phyloP scores from a whole-genome alignment of 164 flowering plant genomes.

The Umbilicus rupestris region DNA sequence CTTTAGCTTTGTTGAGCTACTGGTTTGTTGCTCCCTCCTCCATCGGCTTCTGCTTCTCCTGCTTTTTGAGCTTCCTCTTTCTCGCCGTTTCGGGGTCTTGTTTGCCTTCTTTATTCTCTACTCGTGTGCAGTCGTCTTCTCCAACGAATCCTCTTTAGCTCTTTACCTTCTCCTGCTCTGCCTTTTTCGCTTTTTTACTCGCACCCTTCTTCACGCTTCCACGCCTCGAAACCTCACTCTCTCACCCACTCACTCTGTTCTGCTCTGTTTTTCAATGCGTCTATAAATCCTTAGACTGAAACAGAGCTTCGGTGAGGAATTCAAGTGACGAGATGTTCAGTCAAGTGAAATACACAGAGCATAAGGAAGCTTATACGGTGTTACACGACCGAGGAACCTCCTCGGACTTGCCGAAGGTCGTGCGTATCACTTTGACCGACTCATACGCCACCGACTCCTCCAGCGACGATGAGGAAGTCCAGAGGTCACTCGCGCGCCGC shows the following conservation, averaged over 20 bases:
- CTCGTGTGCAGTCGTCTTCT: slow-evolving; percentile 1
- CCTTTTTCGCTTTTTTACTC: background rate
- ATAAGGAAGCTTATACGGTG: slow-evolving; percentile 22
- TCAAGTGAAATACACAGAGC: slow-evolving; percentile 38
- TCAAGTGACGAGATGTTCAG: slow-evolving; percentile 17
- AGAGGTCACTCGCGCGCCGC: slow-evolving; percentile 13
- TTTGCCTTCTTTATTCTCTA: background rate
- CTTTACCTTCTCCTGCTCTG: no score
- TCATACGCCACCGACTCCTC: slow-evolving; percentile 69
- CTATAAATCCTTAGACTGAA: slow-evolving; percentile 8
- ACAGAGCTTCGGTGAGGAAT: background rate
- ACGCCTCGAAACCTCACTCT: background rate
- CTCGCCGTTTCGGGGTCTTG: slow-evolving; percentile 1
- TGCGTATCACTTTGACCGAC: slow-evolving; percentile 54
- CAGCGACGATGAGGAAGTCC: slow-evolving; percentile 43
- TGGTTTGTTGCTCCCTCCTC: background rate
- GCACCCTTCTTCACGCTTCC: background rate
- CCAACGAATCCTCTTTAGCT: slow-evolving; percentile 1
- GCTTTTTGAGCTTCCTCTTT: background rate
- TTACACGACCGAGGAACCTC: slow-evolving; percentile 5
- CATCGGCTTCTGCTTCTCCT: background rate
- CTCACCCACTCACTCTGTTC: background rate
- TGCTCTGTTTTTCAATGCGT: slow-evolving; percentile 11
- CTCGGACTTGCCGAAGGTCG: slow-evolving; percentile 19
- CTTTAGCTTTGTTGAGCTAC: no score